Evolutionary conservation across 2,329 filamentous ascomycete genomes (phyloP).

Genomic region (Ambrosiella beaveri): DNA sequence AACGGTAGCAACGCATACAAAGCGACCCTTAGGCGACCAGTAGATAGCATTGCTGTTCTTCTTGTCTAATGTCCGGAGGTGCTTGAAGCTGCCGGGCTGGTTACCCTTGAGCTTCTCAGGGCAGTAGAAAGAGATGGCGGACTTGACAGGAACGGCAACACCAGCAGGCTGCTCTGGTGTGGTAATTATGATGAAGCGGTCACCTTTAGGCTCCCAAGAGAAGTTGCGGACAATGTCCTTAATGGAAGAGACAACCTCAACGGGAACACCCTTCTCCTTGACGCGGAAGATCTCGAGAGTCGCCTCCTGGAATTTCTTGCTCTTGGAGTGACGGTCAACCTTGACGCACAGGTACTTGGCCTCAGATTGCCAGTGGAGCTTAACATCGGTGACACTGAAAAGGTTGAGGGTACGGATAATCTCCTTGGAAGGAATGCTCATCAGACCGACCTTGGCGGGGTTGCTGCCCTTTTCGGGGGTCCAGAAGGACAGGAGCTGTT

Average conservation of each 20-base stretch:
- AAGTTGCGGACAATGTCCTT: conserved; percentile 99
- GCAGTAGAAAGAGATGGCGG: conserved; percentile 86
- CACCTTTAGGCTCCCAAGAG: conserved; percentile 96
- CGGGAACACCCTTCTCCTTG: conserved; percentile 90
- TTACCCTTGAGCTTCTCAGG: conserved; percentile 82
- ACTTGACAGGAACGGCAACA: conserved; percentile 80
- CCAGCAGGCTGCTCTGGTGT: conserved; percentile 66
- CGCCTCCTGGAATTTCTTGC: conserved; percentile 92
- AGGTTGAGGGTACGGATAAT: conserved; percentile 87
- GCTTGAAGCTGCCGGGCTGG: conserved; percentile 82
- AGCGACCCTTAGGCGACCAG: conserved; percentile 91
- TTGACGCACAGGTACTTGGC: conserved; percentile 91
- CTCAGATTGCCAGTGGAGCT: conserved; percentile 97
- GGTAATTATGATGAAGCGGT: conserved; percentile 93
- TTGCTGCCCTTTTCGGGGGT: conserved; percentile 96
- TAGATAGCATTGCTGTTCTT: conserved; percentile 99
- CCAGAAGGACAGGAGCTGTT: conserved; percentile 97
- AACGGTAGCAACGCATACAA: conserved; percentile 86
- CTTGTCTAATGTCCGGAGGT: conserved; percentile 88
- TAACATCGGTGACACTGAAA: conserved; percentile 94
- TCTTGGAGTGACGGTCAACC: conserved; percentile 96
- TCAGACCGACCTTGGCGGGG: conserved; percentile 88
- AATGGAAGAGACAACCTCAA: conserved; percentile 92
- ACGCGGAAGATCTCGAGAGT: conserved; percentile 98
- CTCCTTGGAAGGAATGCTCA: conserved; percentile 91